These are phyloP conservation scores for Fusarium hainanense DNA, from an alignment of 2,329 filamentous ascomycete species.

Conservation along the genomic window DNA sequence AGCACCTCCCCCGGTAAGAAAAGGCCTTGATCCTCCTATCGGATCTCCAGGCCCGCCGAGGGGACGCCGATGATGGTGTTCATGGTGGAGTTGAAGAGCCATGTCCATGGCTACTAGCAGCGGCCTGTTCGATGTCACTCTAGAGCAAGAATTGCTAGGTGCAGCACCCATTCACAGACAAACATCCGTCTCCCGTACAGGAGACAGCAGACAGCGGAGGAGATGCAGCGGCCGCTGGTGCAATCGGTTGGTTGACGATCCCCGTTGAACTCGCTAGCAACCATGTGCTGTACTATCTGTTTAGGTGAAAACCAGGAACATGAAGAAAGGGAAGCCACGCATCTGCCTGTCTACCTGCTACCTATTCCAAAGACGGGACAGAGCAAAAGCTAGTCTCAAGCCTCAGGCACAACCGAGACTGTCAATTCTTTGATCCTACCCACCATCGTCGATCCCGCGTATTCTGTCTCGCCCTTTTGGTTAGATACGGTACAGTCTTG, in stretches of 20 bases:
- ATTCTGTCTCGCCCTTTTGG: conserved; percentile 30
- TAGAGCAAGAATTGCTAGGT: conserved; percentile 25
- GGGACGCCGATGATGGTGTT: conserved; percentile 37
- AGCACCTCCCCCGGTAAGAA: not conserved
- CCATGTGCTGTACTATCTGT: conserved; percentile 34
- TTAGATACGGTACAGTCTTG: conserved; percentile 6
- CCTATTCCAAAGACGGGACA: conserved; percentile 5
- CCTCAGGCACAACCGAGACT: conserved; percentile 42
- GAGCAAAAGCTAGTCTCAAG: conserved; percentile 28
- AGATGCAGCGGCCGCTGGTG: conserved; percentile 35
- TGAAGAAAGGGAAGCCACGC: conserved; percentile 24
- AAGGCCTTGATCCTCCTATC: not conserved
- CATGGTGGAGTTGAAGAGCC: conserved; percentile 35
- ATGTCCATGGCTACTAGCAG: conserved; percentile 6
- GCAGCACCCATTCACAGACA: conserved; percentile 28
- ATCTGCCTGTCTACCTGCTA: conserved; percentile 3
- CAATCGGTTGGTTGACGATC: conserved; percentile 27
- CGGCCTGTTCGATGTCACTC: conserved; percentile 38
- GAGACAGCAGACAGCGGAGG: conserved; percentile 15
- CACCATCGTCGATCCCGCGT: conserved; percentile 42
- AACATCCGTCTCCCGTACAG: conserved; percentile 14
- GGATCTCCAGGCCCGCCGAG: conserved; percentile 25
- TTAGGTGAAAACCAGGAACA: conserved; percentile 26
- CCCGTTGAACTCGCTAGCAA: conserved; percentile 21
- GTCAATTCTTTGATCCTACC: conserved; percentile 40